phyloP scores from a whole-genome alignment of 2,329 filamentous ascomycete genomes.

The Fusarium phyllophilum region DNA sequence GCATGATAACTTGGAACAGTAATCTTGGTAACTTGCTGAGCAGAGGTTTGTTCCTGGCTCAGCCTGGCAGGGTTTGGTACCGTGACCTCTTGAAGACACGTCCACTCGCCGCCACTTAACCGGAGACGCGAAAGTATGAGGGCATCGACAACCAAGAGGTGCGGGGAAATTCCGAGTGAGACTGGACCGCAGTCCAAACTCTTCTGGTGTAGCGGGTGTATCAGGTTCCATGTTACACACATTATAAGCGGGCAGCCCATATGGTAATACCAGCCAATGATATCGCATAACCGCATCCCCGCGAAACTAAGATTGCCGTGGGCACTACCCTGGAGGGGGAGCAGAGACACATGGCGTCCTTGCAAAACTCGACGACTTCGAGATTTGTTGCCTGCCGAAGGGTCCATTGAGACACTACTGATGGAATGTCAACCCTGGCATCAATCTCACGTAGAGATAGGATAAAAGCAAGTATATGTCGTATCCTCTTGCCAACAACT shows the following conservation, averaged over 20 bases:
- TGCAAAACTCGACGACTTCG: slow-evolving; percentile 2
- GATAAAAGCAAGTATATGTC: no score
- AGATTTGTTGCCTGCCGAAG: background rate
- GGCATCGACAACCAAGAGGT: slow-evolving; percentile 23
- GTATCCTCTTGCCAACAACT: no score
- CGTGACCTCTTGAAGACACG: background rate
- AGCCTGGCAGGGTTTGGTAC: background rate
- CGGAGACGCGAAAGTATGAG: background rate
- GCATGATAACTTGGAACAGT: slow-evolving; percentile 3
- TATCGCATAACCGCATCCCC: slow-evolving; percentile 22
- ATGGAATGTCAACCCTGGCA: background rate
- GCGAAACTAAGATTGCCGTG: slow-evolving; percentile 21
- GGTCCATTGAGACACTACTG: slow-evolving; percentile 4
- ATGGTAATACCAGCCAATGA: slow-evolving; percentile 30
- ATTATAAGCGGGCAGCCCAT: slow-evolving; percentile 1
- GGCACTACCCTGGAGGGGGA: slow-evolving; percentile 30
- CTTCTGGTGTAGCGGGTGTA: slow-evolving; percentile 8
- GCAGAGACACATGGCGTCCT: background rate
- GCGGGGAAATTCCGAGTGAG: slow-evolving; percentile 30
- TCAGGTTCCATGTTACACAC: slow-evolving; percentile 11
- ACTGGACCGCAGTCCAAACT: slow-evolving; percentile 5
- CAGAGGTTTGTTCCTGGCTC: background rate
- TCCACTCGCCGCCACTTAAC: background rate
- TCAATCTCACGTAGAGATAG: no score
- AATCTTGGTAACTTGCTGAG: background rate